Evolutionary conservation across 2,329 filamentous ascomycete genomes (phyloP).

Genomic region (Ascocoryne sarcoides): DNA sequence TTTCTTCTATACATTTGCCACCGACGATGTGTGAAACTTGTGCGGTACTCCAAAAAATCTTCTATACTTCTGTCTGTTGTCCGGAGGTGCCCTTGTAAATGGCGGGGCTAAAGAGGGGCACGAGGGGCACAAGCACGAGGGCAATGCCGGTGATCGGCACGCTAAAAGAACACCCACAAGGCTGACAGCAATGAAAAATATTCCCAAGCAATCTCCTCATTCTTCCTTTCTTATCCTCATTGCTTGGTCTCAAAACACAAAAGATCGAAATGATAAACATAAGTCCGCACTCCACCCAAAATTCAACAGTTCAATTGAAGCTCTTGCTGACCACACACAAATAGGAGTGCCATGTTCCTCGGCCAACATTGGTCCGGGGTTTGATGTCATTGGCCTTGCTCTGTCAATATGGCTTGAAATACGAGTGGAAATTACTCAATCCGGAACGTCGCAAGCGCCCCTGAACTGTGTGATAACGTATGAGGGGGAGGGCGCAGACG

Average conservation of each 20-base stretch:
- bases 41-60: too few relatives aligned
- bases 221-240: neutral
- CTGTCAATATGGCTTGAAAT: conserved; percentile 91
- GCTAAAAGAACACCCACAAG: neutral
- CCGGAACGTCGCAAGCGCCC: conserved; percentile 45
- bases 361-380: conserved; percentile 94
- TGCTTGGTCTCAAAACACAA: neutral
- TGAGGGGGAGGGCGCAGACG: conserved; percentile 61
- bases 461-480: conserved; percentile 89
- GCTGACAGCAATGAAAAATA: neutral
- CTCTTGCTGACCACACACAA: neutral
- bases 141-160: neutral
- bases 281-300: neutral
- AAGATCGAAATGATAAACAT: neutral
- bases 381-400: conserved; percentile 94
- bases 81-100: neutral
- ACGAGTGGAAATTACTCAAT: conserved; percentile 57
- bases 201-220: neutral
- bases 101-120: too few relatives aligned
- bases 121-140: too few relatives aligned
- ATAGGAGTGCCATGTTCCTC: conserved; percentile 77
- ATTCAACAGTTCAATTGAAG: neutral
- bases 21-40: too few relatives aligned
- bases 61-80: too few relatives aligned
- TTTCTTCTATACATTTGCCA: too few relatives aligned